A percentile compares a stretch with the other conserved stretches of the same genome.
Conservation (phyloP, 169 alveolate species). For the Plasmodium yoelii region DNA sequence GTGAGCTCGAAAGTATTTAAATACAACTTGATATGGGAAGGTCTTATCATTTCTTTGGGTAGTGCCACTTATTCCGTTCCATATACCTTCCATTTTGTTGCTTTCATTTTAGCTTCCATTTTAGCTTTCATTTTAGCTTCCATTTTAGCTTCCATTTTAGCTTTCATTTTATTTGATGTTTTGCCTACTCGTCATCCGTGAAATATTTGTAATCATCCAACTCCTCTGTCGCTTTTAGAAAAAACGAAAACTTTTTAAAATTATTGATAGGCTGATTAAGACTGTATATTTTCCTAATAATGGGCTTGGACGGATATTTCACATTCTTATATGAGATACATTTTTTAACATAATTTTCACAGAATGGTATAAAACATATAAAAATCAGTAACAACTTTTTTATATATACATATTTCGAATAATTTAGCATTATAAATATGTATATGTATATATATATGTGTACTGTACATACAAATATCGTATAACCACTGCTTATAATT, state of each 20-base stretch:
- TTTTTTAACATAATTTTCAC: conserved; percentile 7
- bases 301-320: not conserved
- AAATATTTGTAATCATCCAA: conserved; percentile 59
- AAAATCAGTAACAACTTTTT: not conserved
- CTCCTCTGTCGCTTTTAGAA: conserved; percentile 43
- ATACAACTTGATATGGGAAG: too few relatives aligned
- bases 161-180: not conserved
- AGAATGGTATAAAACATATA: not conserved
- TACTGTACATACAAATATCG: not conserved
- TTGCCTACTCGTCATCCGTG: conserved; percentile 68
- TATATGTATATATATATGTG: not conserved
- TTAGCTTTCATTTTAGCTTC: not conserved
- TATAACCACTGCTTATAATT: not conserved
- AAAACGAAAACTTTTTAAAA: not conserved
- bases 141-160: not conserved
- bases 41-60: too few relatives aligned
- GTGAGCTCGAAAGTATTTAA: not conserved
- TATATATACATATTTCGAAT: conserved; percentile 18
- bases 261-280: not conserved
- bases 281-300: not conserved
- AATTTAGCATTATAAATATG: conserved; percentile 22
- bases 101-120: not conserved
- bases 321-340: not conserved
- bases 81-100: not conserved
- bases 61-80: not conserved